phyloP scores from a whole-genome alignment of 495 filamentous ascomycete species.

The Penicillium verhagenii region DNA sequence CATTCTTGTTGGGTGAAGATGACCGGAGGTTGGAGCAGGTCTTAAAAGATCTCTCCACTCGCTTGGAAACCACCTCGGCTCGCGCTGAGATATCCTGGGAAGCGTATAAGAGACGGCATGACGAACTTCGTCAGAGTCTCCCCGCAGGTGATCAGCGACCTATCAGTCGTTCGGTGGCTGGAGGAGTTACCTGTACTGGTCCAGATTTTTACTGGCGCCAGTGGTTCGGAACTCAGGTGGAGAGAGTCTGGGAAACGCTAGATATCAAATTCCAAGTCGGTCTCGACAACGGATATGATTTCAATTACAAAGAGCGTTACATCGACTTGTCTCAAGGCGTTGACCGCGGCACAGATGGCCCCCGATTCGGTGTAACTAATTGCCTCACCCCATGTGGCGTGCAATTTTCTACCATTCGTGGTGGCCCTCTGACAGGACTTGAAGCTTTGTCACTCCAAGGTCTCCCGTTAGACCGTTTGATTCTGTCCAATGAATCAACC shows the following conservation, averaged over 20 bases:
- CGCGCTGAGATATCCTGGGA: slow-evolving; percentile 50
- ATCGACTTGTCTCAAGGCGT: slow-evolving; percentile 78
- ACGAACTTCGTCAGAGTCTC: slow-evolving; percentile 43
- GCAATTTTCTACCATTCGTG: slow-evolving; percentile 60
- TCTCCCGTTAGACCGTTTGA: slow-evolving; percentile 60
- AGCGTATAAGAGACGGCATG: slow-evolving; percentile 55
- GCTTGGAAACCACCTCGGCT: slow-evolving; percentile 6
- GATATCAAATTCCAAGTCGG: slow-evolving; percentile 61
- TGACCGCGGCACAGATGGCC: slow-evolving; percentile 53
- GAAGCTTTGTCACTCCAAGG: slow-evolving; percentile 73
- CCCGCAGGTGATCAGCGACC: slow-evolving; percentile 53
- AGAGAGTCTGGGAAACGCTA: slow-evolving; percentile 65
- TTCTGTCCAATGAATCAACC: slow-evolving; percentile 63
- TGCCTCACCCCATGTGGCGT: slow-evolving; percentile 73
- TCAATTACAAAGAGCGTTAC: slow-evolving; percentile 62
- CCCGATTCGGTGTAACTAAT: slow-evolving; percentile 56
- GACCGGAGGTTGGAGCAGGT: slow-evolving; percentile 55
- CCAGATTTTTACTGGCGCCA: slow-evolving; percentile 56
- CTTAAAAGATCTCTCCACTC: slow-evolving; percentile 36
- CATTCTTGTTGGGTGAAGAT: slow-evolving; percentile 59
- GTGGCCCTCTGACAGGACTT: slow-evolving; percentile 61
- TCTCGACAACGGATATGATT: slow-evolving; percentile 49
- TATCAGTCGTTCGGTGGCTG: slow-evolving; percentile 56
- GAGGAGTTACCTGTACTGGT: slow-evolving; percentile 41
- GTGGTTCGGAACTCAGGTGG: slow-evolving; percentile 47